Evolutionary conservation across 345 rosid species (phyloP).

Genomic region (Citrus mangshanensis): DNA sequence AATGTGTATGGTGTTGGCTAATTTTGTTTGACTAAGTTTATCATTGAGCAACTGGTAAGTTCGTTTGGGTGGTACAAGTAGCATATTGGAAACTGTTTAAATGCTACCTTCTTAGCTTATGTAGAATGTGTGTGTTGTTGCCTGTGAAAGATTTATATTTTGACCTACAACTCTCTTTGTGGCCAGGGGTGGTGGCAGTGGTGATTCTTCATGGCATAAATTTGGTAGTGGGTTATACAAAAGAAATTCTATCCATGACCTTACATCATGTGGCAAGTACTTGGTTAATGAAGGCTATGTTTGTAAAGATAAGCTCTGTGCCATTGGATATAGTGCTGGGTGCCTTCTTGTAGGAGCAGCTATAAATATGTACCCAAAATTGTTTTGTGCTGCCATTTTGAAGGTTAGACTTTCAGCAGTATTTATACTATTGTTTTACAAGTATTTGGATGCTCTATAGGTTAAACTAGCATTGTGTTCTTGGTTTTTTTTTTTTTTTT

Average conservation of each 20-base stretch:
- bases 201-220: constrained; percentile 78
- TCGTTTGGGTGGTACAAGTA: not conserved
- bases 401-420: constrained; percentile 47
- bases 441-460: not conserved
- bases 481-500: not conserved
- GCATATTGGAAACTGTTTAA: not conserved
- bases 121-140: not conserved
- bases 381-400: constrained; percentile 68
- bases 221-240: constrained; percentile 60
- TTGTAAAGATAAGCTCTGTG: constrained; percentile 56
- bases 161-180: constrained; percentile 10
- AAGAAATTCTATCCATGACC: constrained; percentile 69
- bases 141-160: not conserved
- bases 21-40: too few relatives aligned
- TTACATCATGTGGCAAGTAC: constrained; percentile 53
- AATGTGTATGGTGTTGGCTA: not conserved
- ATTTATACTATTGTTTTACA: not conserved
- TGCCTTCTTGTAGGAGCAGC: constrained; percentile 74
- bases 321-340: constrained; percentile 78
- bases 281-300: constrained; percentile 66
- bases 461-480: not conserved
- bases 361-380: constrained; percentile 56
- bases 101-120: not conserved
- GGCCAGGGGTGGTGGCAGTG: constrained; percentile 64
- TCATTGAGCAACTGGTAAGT: too few relatives aligned